These are phyloP conservation scores for Arthrobotrys musiformis DNA, from an alignment of 2,329 filamentous ascomycete species.

Conservation along the genomic window DNA sequence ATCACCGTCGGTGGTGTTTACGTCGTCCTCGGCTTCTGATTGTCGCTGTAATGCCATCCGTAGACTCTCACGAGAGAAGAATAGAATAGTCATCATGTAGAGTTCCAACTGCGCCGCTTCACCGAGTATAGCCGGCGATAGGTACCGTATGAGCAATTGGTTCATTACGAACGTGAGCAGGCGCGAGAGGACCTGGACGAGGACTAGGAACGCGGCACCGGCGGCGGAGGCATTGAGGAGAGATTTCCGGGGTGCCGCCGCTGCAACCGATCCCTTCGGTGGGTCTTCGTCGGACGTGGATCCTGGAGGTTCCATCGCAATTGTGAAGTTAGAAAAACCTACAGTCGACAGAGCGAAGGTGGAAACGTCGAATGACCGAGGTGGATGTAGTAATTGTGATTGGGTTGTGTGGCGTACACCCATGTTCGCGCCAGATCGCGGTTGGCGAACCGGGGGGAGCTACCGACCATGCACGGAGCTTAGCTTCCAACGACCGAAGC, in stretches of 20 bases:
- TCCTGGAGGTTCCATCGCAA: slow-evolving; percentile 16
- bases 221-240: slow-evolving; percentile 67
- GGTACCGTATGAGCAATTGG: slow-evolving; percentile 85
- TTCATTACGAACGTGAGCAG: slow-evolving; percentile 90
- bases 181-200: slow-evolving; percentile 87
- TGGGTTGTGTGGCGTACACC: slow-evolving; percentile 5
- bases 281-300: slow-evolving; percentile 8
- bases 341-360: not conserved
- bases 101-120: slow-evolving; percentile 90
- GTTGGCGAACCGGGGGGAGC: slow-evolving; percentile 22
- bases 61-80: slow-evolving; percentile 90
- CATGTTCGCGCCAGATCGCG: slow-evolving; percentile 15
- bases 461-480: too few species aligned
- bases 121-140: slow-evolving; percentile 86
- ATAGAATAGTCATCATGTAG: slow-evolving; percentile 90
- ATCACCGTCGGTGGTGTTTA: slow-evolving; percentile 25
- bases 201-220: slow-evolving; percentile 85
- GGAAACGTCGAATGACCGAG: too few species aligned
- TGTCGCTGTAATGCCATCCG: slow-evolving; percentile 91
- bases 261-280: slow-evolving; percentile 7
- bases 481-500: not conserved
- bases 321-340: not conserved
- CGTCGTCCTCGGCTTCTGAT: slow-evolving; percentile 59
- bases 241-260: slow-evolving; percentile 37
- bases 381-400: too few species aligned